These are phyloP conservation scores for Conticribra weissflogii DNA, from an alignment of 108 stramenopile species.

Conservation along the genomic window DNA sequence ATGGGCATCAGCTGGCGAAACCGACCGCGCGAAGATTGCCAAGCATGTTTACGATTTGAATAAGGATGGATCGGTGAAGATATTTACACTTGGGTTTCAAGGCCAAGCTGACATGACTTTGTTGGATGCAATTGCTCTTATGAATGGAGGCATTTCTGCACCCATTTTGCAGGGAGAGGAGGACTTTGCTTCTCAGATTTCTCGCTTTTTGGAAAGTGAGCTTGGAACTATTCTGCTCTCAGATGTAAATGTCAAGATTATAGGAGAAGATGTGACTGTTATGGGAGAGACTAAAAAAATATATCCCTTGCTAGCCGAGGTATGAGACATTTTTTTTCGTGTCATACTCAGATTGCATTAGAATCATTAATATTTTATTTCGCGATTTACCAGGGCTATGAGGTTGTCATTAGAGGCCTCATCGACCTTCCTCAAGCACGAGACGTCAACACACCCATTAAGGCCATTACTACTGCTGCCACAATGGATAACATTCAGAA, in stretches of 20 bases:
- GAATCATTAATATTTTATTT: too few relatives aligned
- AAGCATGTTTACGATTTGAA: conserved; percentile 10
- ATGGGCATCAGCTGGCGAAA: conserved; percentile 7
- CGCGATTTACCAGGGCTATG: too few relatives aligned
- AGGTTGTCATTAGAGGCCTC: conserved; percentile 10
- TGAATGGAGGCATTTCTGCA: conserved; percentile 19
- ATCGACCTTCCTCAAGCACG: neutral
- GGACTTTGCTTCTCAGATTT: conserved; percentile 6
- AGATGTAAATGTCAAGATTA: neutral
- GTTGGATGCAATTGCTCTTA: conserved; percentile 19
- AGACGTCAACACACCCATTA: neutral
- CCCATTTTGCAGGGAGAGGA: conserved; percentile 1
- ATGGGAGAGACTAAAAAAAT: conserved; percentile 2
- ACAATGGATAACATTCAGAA: conserved; percentile 2
- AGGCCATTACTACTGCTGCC: conserved; percentile 6
- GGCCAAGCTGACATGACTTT: conserved; percentile 5
- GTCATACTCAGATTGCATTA: too few relatives aligned
- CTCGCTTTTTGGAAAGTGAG: conserved; percentile 13
- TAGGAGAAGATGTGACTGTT: neutral
- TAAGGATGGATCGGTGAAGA: conserved; percentile 18
- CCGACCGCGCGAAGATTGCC: conserved; percentile 6
- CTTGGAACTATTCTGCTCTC: conserved; percentile 14
- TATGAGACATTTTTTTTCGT: too few relatives aligned
- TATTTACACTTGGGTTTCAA: conserved; percentile 15
- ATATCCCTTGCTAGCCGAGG: conserved; percentile 10